Evolutionary conservation across 2,329 filamentous ascomycete species (phyloP), one percentile per base, ranked within the genome.

Genomic region (Pezicula carpinea): DNA sequence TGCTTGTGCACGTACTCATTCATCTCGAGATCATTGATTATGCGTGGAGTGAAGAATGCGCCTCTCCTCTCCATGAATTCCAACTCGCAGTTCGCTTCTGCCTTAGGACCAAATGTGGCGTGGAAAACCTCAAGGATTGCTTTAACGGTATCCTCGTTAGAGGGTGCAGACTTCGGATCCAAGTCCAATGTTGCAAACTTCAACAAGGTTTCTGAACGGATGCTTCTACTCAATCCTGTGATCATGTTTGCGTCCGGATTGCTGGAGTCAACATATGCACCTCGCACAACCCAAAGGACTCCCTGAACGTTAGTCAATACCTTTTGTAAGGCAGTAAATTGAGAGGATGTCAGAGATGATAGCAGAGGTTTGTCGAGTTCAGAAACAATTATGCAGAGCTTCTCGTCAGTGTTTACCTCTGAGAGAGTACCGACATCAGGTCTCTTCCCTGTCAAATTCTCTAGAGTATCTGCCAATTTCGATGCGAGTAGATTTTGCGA

Each of bases 281-380:
- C 70, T 1, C 62, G 61, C 0, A 73, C 73, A 10, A 79, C 52
- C 75, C 76, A 81, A 0, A 80, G 46, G 3, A 80, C 54, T 2
- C 68, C 65, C 29, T 65, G 66, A 0, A 68, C 61, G 1, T 43
- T 50, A 5, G 60, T 57, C 2, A 75, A 59, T 4, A 79, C 49
- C 0, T 56, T 52, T 17, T 72, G 67, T 22, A 81, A 66, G 1
- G 57, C 35, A 0, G 60, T 36, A 48, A 76, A 80, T n/a, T 69
- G 59, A 0, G 54, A 11, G 11, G 69, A 56, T 1, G 55, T 56
- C 63, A 76, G 73, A 13, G 62, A 48, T 50, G 70, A 73, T 10
- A 77, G 49, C 1, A 63, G 38, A 11, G 57, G 52, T 1, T 53
- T 36, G 6, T 64, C 58, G 19, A 71, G 60, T 39, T 80, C 77